Evolutionary conservation across 2,329 filamentous ascomycete genomes (phyloP), one percentile per base, ranked within the genome.

Genomic region (Fusarium poae): DNA sequence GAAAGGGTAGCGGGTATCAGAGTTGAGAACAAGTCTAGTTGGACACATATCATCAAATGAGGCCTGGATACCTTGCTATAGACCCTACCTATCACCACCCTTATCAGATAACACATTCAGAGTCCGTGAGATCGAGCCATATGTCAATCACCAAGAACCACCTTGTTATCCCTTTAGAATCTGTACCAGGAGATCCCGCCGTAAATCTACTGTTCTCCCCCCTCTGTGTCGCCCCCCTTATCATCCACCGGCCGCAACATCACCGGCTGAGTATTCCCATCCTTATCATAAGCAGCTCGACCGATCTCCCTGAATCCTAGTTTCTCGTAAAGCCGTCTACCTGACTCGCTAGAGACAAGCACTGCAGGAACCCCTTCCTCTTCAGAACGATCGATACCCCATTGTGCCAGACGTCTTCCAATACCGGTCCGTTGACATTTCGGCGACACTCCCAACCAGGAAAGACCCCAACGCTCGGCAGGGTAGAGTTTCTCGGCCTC

Each of bases 371-470:
- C 52, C 2, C 34, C 39, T 32, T 67, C 65, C 23, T 67, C 58
- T 4, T 65, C 65, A 1, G 58, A 65, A 11, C 64, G 64, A 7
- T 67, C 64, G 10, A 67, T 44, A 1, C 65, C 65, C 65, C 65
- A 67, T 42, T 59, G 58, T 0, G 58, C 29, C 11, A 67, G 64
- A 7, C 59, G 48, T 8, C 23, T 32, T 15, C 64, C 65, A 32
- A 67, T 64, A 0, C 65, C 64, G 16, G 46, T 68, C 20, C 65
- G 39, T 6, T 65, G 65, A 2, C 35, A 67, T 15, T 65, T 65
- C 1, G 64, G 59, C 0, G 58, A 68, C 4, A 67, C 65, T 1
- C 57, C 65, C 20, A 67, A 10, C 35, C 55, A 64, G 4, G 50
- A 18, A 2, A 67, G 59, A 13, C 64, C 40, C 65, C 64, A 68